Conservation (phyloP, 2,329 filamentous ascomycete genomes). For the Fonsecaea multimorphosa region DNA sequence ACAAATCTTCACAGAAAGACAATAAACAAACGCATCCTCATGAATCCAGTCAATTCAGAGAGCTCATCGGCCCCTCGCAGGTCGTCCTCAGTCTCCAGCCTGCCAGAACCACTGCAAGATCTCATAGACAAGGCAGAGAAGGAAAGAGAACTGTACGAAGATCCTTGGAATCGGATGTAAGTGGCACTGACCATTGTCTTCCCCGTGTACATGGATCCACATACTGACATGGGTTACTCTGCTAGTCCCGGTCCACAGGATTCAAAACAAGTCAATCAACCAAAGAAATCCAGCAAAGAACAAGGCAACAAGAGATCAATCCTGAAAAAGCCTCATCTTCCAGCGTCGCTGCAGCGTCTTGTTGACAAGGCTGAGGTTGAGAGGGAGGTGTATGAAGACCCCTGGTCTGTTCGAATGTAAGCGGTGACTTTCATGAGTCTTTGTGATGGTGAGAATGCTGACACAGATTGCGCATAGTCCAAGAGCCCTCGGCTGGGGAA, state of each 20-base stretch:
- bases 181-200: background rate
- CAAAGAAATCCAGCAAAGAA: background rate
- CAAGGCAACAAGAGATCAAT: background rate
- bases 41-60: background rate
- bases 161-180: background rate
- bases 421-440: background rate
- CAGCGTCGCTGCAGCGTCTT: constrained; percentile 8
- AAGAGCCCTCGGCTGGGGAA: background rate
- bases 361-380: constrained; percentile 10
- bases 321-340: background rate
- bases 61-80: background rate
- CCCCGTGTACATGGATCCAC: background rate
- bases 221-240: background rate
- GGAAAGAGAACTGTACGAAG: constrained; percentile 6
- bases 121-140: constrained; percentile 10
- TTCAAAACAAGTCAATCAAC: background rate
- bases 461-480: background rate
- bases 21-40: background rate
- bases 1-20: background rate
- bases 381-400: constrained; percentile 12
- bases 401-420: constrained; percentile 4
- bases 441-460: background rate
- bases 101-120: background rate
- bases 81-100: constrained; percentile 4
- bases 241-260: background rate